Conservation (phyloP, 148 eudicot species). For the Salicornia ramosissima region DNA sequence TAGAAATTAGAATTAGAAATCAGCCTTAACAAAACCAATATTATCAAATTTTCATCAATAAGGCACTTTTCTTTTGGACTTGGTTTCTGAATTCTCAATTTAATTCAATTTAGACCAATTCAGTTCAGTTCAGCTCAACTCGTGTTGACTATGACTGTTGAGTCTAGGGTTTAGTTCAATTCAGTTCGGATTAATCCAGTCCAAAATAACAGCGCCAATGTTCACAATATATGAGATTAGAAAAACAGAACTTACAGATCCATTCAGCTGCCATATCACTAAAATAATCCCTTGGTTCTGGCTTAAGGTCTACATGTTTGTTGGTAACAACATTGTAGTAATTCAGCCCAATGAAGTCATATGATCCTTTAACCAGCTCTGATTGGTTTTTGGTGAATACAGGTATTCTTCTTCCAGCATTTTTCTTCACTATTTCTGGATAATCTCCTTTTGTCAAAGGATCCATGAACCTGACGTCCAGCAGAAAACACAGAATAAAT, state of each 20-base stretch:
- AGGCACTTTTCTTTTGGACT: too few relatives aligned
- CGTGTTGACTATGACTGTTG: too few relatives aligned
- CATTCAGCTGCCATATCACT: conserved; percentile 35
- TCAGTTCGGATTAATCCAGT: too few relatives aligned
- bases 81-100: too few relatives aligned
- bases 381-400: conserved; percentile 43
- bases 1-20: not conserved
- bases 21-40: not conserved
- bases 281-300: conserved; percentile 32
- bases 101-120: too few relatives aligned
- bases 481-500: not conserved
- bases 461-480: conserved; percentile 38
- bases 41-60: not conserved
- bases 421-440: conserved; percentile 49
- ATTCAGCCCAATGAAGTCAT: conserved; percentile 61
- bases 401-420: conserved; percentile 47
- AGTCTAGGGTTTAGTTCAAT: too few relatives aligned
- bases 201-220: too few relatives aligned
- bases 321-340: conserved; percentile 30
- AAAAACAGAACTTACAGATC: conserved; percentile 31
- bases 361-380: conserved; percentile 46
- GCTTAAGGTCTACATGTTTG: conserved; percentile 35
- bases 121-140: too few relatives aligned
- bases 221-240: too few relatives aligned
- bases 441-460: conserved; percentile 65